Evolutionary conservation across 768 basidiomycete genomes (phyloP), one percentile per base, ranked within the genome.

Genomic region (Kwoniella dejecticola): DNA sequence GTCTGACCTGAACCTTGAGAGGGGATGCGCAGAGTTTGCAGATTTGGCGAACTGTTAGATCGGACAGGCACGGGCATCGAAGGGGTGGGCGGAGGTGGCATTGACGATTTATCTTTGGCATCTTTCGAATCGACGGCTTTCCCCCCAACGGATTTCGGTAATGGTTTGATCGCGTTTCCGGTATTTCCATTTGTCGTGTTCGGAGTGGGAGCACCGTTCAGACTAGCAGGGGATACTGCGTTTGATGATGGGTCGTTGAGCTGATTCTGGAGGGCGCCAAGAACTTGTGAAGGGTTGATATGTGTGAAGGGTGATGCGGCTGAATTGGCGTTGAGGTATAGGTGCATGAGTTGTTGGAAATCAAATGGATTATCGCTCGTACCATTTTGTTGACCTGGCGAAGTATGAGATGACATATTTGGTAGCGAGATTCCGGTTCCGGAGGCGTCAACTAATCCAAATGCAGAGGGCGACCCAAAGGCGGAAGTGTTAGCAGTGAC

Each of bases 231-330:
- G 10, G 65, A 67, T 8, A 52, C 47, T 19, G 57, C 76, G 88
- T 91, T 44, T 86, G 81, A 72, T 87, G 88, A 80, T 85, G 85
- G 59, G 46, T 81, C 80, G 42, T 83, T 82, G 40, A 80, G 13
- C 33, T 40, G 61, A 31, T 49, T 36, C 82, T 61, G 27, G 15
- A 26, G 33, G 36, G 75, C 66, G 53, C 74, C 79, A 24, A 84
- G 78, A 44, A 95, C 89, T 80, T 95, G 91, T n/a, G 89, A 88
- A 7, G 94, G 94, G 80, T 97, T 91, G 61, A 97, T 89, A 53
- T 79, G 78, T 0, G 79, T 80, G 69, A 72, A 80, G 4, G 70
- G 73, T 15, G 70, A 67, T 1, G 75, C 72, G n/a, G 73, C 60
- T 15, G 74, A 60, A 42, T 74, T 76, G 31, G 79, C 70, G 21